Evolutionary conservation across 2,329 filamentous ascomycete species (phyloP), one percentile per base, ranked within the genome.

Genomic region (Zalaria sp.): DNA sequence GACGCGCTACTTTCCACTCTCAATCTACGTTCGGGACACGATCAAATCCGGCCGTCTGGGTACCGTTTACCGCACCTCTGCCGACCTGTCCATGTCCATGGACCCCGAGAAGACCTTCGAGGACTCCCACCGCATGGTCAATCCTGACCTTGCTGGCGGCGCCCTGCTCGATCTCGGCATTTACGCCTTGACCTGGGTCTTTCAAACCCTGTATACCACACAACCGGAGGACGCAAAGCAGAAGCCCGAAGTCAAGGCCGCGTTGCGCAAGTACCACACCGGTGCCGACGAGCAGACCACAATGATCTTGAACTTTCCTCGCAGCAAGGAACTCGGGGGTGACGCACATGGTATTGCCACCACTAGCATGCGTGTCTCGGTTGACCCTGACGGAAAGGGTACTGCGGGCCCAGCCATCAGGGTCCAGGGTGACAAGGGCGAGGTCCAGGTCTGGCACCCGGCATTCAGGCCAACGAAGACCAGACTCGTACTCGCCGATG

Each of bases 121-220:
- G 34, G 72, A 78, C 53, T 65, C 71, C 39, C 70, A 87, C 64
- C 79, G 87, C 41, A 87, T 93, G 77, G 74, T 93, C 47, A 93
- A 93, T 61, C 71, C 72, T 18, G 80, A 88, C 53, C 71, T 94
- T 36, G 87, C 86, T 0, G 87, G 87, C 27, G 87, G 87, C 41
- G 81, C 80, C 2, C 66, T 93, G 42, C 72, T 94, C 39, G 87
- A 94, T 60, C 68, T 94, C 43, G 87, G 87, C 46, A 82, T 94
- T 60, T 94, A 94, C 66, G 77, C 83, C 37, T 64, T 94, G 47
- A 93, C 85, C 28, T 94, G 87, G 87, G 73, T 91, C 5, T 93
- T 89, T 71, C 85, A 93, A 63, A 81, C 81, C 36, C 72, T 93
- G 27, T 93, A 93, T 64, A 83, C 87, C 59, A 76, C 82, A 3